phyloP scores from a whole-genome alignment of 768 basidiomycete genomes.

The Mycena leptocephala region DNA sequence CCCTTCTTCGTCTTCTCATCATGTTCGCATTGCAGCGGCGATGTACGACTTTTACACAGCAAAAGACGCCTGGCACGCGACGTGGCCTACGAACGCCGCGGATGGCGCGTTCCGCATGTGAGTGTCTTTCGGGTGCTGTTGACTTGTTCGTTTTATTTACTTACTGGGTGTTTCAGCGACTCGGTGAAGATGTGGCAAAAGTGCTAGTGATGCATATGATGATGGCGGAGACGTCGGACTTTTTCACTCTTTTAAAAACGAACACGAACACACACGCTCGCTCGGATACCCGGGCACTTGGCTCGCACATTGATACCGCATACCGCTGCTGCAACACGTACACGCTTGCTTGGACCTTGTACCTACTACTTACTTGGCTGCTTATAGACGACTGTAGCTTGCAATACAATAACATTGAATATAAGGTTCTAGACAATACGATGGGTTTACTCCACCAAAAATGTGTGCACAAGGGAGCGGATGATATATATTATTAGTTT shows the following conservation, averaged over 20 bases:
- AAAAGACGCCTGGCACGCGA: constrained; percentile 75
- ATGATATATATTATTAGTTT: too few species aligned
- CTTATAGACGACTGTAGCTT: constrained; percentile 3
- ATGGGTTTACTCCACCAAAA: too few species aligned
- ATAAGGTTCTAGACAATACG: too few species aligned
- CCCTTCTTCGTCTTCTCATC: background rate
- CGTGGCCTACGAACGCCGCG: constrained; percentile 76
- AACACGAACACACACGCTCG: background rate
- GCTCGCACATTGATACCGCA: constrained; percentile 13
- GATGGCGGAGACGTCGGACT: background rate
- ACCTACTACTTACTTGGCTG: background rate
- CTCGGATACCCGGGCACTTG: constrained; percentile 12
- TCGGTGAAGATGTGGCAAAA: constrained; percentile 68
- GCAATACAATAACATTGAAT: too few species aligned
- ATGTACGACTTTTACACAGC: constrained; percentile 80
- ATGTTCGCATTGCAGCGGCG: constrained; percentile 56
- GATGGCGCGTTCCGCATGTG: constrained; percentile 82
- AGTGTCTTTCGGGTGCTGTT: too few species aligned
- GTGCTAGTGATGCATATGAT: constrained; percentile 38
- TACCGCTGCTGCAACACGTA: background rate
- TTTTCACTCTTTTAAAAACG: background rate
- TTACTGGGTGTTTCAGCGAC: too few species aligned
- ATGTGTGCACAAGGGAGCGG: too few species aligned
- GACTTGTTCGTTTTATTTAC: too few species aligned
- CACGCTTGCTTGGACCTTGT: constrained; percentile 16